Evolutionary conservation across 2,329 filamentous ascomycete species (phyloP).

Genomic region (Diaporthe helianthi): DNA sequence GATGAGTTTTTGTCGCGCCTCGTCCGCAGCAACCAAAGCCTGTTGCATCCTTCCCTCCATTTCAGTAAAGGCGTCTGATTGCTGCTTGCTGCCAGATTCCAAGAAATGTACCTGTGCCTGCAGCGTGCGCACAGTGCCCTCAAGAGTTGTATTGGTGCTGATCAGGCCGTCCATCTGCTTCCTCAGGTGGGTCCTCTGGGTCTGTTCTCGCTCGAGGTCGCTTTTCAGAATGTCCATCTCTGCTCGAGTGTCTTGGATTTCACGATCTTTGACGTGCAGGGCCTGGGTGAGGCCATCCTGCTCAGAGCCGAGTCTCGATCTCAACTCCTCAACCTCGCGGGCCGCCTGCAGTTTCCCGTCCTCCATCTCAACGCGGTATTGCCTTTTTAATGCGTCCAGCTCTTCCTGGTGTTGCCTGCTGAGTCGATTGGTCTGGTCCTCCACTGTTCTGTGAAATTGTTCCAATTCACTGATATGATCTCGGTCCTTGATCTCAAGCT

Average conservation of each 20-base stretch:
- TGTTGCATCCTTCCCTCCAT: conserved; percentile 84
- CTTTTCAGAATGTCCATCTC: conserved; percentile 54
- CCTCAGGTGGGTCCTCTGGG: conserved; percentile 61
- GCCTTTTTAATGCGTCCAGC: conserved; percentile 68
- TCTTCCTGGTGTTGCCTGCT: conserved; percentile 71
- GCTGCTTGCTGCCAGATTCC: conserved; percentile 87
- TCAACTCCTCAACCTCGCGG: conserved; percentile 71
- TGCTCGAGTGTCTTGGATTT: conserved; percentile 57
- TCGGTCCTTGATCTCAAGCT: conserved; percentile 61
- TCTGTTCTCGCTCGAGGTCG: conserved; percentile 68
- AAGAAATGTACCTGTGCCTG: conserved; percentile 86
- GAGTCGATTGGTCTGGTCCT: conserved; percentile 64
- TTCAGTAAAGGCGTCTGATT: conserved; percentile 83
- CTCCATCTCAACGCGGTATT: conserved; percentile 69
- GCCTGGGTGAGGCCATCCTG: conserved; percentile 57
- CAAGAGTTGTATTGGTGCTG: conserved; percentile 69
- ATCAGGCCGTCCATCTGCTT: conserved; percentile 64
- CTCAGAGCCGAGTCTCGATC: conserved; percentile 57
- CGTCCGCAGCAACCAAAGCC: conserved; percentile 72
- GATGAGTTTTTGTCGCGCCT: conserved; percentile 80
- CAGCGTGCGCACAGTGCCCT: conserved; percentile 77
- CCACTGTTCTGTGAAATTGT: conserved; percentile 57
- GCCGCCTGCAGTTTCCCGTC: conserved; percentile 61
- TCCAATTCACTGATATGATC: conserved; percentile 64
- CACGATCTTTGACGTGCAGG: conserved; percentile 60